phyloP scores from a whole-genome alignment of 768 basidiomycete genomes.

The Macrolepiota albuminosa region DNA sequence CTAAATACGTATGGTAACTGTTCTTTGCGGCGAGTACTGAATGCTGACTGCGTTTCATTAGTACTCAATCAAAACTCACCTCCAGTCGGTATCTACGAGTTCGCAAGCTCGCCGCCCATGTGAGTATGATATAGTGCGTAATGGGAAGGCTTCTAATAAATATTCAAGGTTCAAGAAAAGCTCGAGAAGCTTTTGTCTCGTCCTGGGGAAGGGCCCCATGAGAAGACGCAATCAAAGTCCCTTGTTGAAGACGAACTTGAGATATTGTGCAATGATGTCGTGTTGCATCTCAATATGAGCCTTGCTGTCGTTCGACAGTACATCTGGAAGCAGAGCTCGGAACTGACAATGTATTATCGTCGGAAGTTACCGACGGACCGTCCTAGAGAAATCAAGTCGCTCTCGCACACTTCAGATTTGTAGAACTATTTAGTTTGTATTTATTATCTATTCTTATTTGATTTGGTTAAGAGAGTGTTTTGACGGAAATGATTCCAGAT shows the following conservation, averaged over 20 bases:
- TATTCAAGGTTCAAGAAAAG: slow-evolving; percentile 74
- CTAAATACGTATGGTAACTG: slow-evolving; percentile 66
- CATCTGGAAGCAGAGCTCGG: slow-evolving; percentile 74
- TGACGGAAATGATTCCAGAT: too few relatives aligned
- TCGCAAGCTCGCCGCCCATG: slow-evolving; percentile 79
- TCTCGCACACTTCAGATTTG: not conserved
- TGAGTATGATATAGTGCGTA: slow-evolving; percentile 28
- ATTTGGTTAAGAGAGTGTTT: too few relatives aligned
- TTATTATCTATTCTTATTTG: slow-evolving; percentile 11
- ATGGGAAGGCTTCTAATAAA: not conserved
- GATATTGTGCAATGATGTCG: slow-evolving; percentile 81
- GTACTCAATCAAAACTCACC: slow-evolving; percentile 79
- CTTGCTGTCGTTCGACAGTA: slow-evolving; percentile 88
- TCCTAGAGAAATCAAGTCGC: not conserved
- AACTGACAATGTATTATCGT: slow-evolving; percentile 77
- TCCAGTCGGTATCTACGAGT: slow-evolving; percentile 84
- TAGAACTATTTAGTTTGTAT: slow-evolving; percentile 8
- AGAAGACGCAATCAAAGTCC: slow-evolving; percentile 15
- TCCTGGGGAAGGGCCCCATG: slow-evolving; percentile 4
- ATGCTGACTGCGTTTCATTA: slow-evolving; percentile 21
- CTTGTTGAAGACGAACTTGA: slow-evolving; percentile 74
- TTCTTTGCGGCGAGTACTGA: not conserved
- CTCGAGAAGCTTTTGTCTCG: slow-evolving; percentile 44
- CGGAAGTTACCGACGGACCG: slow-evolving; percentile 25
- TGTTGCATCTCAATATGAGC: slow-evolving; percentile 83